Base-by-base conservation (phyloP, 2,329 filamentous ascomycete genomes). In the Botrytis byssoidea region DNA sequence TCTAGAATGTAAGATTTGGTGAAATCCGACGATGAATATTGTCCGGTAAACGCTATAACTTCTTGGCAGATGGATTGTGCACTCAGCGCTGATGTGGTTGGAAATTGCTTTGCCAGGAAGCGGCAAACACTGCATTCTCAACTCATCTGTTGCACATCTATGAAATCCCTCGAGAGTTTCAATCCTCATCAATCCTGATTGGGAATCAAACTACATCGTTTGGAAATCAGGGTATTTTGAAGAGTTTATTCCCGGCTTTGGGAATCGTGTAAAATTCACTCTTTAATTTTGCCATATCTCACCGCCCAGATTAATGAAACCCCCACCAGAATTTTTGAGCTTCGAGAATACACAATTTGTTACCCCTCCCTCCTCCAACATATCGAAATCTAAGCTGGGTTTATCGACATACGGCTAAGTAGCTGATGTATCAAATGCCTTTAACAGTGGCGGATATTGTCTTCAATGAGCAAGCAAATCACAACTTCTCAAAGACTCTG, bases 401-500 rank as follows among this genome's bases (percentile, higher is more conserved):
- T n/a, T 57, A 12, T 22, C 32, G 16, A 67, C 32, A 3, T 7
- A 59, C 14, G n/a, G 67, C n/a, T 44, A 46, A 70, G 40, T 61
- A 44, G 37, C 37, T n/a, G 25, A n/a, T 46, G 37, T 29, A n/a
- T 35, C 29, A 61, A n/a, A 81, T 80, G 79, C 71, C 76, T 40
- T 85, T 40, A 83, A 86, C 79, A 79, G 87, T 76, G 81, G 89
- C 82, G 81, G 80, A 81, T 48, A 75, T 82, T 2, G 77, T 82
- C 37, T 82, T 87, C 70, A 82, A 83, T 8, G 82, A 84, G 42
- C 85, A 87, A 77, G 84, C 85, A 68, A 86, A 87, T 79, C 88
- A 89, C 76, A 90, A 91, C 76, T 88, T 95, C 80, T 92, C 90
- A 48, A 87, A 88, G 76, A 90, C 87, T 6, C 89, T 97, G 22